Evolutionary conservation across 169 alveolate species (phyloP), one percentile per base, ranked within the genome.

Genomic region (Eimeria necatrix): DNA sequence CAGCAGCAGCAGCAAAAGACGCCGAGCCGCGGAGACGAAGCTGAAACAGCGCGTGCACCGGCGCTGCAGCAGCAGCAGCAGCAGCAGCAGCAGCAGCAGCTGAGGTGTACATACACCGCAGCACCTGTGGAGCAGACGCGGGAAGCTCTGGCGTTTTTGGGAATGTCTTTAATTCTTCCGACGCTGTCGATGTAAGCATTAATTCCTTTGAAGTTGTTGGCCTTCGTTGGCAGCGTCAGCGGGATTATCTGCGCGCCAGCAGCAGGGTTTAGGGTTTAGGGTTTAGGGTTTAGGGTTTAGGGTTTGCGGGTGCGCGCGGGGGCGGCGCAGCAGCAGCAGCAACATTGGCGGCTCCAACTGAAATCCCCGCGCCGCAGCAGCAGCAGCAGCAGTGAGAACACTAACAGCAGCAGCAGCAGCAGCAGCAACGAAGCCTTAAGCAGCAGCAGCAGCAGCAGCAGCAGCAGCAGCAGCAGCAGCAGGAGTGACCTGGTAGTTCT

Each of bases 161-260:
- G 98, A 71, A 98, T 95, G 81, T 97, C 97, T 88, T 98, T 98
- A 20, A 98, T 97, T 26, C 98, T 92, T 56, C 99, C 99, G 41
- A 98, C 93, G 84, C 97, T 83, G 95, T 98, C 99, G 93, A 98
- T 98, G 92, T 98, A 98, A 78, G 98, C 98, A 87, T 98, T 98
- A 18, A 97, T 94, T 48, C 97, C 99, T 20, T 64, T 78, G 89
- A 51, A 97, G 59, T 96, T 95, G 59, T 95, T 98, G 60, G 96
- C 95, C 88, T 98, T 97, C 52, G 96, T 94, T 46, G 99, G 99
- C 32, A 98, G 96, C 0, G 98, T 95, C 78, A 98, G 94, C 32
- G 99, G 99, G n/a, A 98, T 97, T 68, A 98, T 98, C 98, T 98
- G 98, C 18, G 41, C 32, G 68, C 3, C 41, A 32, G 41, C 41